Evolutionary conservation across 768 basidiomycete species (phyloP).

Genomic region (Butyriboletus loyo): DNA sequence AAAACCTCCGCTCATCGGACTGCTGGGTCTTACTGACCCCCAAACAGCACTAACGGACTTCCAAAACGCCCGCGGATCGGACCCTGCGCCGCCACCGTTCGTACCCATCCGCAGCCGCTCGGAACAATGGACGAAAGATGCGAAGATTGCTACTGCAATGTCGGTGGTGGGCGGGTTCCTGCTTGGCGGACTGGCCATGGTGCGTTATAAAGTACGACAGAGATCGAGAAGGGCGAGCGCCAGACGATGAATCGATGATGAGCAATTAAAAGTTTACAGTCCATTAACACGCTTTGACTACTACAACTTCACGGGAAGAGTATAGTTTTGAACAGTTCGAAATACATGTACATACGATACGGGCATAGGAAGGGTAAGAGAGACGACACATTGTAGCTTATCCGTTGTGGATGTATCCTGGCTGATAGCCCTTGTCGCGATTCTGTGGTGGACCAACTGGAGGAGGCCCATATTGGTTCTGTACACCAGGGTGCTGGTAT

Average conservation of each 20-base stretch:
- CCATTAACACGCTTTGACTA: not conserved
- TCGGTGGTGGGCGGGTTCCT: conserved; percentile 37
- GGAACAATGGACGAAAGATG: conserved; percentile 15
- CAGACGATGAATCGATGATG: conserved; percentile 2
- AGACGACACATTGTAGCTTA: conserved; percentile 3
- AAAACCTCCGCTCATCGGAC: conserved; percentile 43
- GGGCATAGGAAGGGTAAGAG: not conserved
- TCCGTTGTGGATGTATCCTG: conserved; percentile 21
- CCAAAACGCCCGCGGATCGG: conserved; percentile 40
- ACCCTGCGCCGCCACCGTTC: conserved; percentile 30
- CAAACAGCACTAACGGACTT: conserved; percentile 38
- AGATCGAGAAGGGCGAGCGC: not conserved
- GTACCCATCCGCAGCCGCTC: conserved; percentile 1
- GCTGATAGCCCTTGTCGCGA: conserved; percentile 26
- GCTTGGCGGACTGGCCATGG: conserved; percentile 30
- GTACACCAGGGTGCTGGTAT: conserved; percentile 36
- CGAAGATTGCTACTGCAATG: conserved; percentile 18
- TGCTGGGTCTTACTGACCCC: conserved; percentile 44
- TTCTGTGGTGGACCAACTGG: conserved; percentile 6
- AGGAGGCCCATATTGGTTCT: conserved; percentile 10
- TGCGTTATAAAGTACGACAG: conserved; percentile 11
- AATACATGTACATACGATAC: not conserved
- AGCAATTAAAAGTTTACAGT: not conserved
- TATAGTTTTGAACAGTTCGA: not conserved
- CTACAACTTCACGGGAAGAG: not conserved